A percentile compares a stretch with the other conserved stretches of the same genome.
Conservation (phyloP, 768 basidiomycete genomes). For the Phlebiopsis flavidoalba region DNA sequence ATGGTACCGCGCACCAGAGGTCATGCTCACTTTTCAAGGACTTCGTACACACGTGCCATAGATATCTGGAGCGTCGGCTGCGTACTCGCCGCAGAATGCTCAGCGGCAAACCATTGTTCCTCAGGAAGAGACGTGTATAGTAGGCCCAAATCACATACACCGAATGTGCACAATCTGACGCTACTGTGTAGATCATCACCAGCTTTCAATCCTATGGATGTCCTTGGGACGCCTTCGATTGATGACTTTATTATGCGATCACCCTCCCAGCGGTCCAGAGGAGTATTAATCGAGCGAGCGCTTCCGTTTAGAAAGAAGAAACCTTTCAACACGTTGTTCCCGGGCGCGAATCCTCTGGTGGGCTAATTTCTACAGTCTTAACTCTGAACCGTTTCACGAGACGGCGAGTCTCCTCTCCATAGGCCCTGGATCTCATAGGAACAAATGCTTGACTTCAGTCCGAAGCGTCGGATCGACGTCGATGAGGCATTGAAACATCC, state of each 20-base stretch:
- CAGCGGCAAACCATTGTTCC: conserved; percentile 87
- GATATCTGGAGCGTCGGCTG: conserved; percentile 88
- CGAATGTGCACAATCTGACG: neutral
- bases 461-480: conserved; percentile 83
- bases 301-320: conserved; percentile 82
- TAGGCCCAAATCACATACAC: conserved; percentile 30
- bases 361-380: neutral
- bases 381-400: neutral
- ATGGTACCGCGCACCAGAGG: conserved; percentile 97
- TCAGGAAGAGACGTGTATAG: conserved; percentile 95
- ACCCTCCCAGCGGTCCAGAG: conserved; percentile 70
- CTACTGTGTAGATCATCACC: conserved; percentile 69
- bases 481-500: conserved; percentile 86
- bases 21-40: conserved; percentile 98
- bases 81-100: conserved; percentile 90
- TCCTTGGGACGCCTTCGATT: conserved; percentile 86
- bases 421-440: conserved; percentile 78
- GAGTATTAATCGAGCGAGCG: conserved; percentile 74
- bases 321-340: conserved; percentile 65
- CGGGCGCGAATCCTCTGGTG: conserved; percentile 66
- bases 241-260: conserved; percentile 91
- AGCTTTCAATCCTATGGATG: conserved; percentile 88
- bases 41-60: conserved; percentile 84
- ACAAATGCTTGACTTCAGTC: conserved; percentile 77
- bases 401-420: neutral